Evolutionary conservation across 2,329 filamentous ascomycete species (phyloP).

Genomic region (Alternaria rosae): DNA sequence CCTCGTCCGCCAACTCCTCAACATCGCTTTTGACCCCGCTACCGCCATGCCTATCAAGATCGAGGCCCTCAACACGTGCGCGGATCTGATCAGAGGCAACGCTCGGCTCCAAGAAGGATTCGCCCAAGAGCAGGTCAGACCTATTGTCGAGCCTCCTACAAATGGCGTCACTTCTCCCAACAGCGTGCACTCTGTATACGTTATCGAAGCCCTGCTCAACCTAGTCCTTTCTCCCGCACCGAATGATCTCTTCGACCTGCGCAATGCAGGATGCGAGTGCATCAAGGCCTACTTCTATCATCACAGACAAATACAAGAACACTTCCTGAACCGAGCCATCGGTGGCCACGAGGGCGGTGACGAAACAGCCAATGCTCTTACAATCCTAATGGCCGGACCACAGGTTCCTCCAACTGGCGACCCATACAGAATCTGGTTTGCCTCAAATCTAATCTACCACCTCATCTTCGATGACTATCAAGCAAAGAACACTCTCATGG

Average conservation of each 20-base stretch:
- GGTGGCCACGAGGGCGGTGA: conserved; percentile 83
- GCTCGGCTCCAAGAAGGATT: conserved; percentile 83
- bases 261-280: conserved; percentile 86
- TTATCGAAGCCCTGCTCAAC: conserved; percentile 92
- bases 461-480: conserved; percentile 80
- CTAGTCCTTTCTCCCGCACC: conserved; percentile 75
- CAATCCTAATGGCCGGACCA: conserved; percentile 75
- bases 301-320: conserved; percentile 79
- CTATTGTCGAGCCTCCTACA: conserved; percentile 58
- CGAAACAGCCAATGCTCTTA: conserved; percentile 87
- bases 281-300: conserved; percentile 91
- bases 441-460: conserved; percentile 84
- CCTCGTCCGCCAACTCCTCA: conserved; percentile 78
- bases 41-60: conserved; percentile 81
- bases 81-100: conserved; percentile 87
- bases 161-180: conserved; percentile 56
- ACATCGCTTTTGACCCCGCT: conserved; percentile 78
- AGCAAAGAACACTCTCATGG: conserved; percentile 80
- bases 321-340: conserved; percentile 89
- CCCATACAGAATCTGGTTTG: conserved; percentile 90
- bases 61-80: conserved; percentile 85
- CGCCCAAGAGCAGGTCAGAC: conserved; percentile 80
- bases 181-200: conserved; percentile 73
- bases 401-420: conserved; percentile 71
- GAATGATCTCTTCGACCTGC: conserved; percentile 75